These are phyloP conservation scores for Desmodesmus armatus DNA, from an alignment of 139 green algal genomes.

Conservation along the genomic window DNA sequence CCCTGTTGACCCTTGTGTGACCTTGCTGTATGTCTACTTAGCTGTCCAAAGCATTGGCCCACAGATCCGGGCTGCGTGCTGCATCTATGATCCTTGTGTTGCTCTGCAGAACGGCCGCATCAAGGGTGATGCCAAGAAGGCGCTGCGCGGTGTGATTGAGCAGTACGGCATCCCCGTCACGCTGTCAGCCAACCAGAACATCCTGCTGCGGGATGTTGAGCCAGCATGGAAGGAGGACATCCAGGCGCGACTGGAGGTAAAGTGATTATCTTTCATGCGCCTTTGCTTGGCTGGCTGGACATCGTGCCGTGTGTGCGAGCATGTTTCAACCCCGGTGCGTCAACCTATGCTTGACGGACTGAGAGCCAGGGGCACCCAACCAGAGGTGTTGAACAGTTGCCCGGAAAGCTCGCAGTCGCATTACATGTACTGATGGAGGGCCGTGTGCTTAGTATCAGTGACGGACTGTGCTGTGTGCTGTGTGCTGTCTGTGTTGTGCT, in stretches of 20 bases:
- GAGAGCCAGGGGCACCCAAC: too few species aligned
- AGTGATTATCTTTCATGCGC: too few species aligned
- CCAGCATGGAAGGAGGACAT: slow-evolving; percentile 90
- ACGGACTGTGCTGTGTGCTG: background rate
- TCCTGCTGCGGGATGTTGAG: slow-evolving; percentile 95
- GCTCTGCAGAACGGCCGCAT: slow-evolving; percentile 72
- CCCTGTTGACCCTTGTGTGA: background rate
- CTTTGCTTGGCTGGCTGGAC: background rate
- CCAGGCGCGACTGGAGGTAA: slow-evolving; percentile 63
- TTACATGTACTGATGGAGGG: too few species aligned
- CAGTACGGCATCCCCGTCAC: slow-evolving; percentile 45
- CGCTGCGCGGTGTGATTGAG: slow-evolving; percentile 88
- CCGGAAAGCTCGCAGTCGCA: too few species aligned
- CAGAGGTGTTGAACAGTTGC: too few species aligned
- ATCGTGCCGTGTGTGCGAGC: background rate
- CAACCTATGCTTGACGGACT: too few species aligned
- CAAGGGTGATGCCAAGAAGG: slow-evolving; percentile 91
- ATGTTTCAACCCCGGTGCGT: background rate
- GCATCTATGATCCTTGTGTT: background rate
- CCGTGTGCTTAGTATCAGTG: too few species aligned
- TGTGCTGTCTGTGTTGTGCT: background rate
- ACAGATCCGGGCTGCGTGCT: background rate
- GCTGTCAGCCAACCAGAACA: slow-evolving; percentile 84
- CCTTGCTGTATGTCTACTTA: background rate
- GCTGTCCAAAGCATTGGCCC: background rate